phyloP scores from a whole-genome alignment of 257 asterid species.

The Thymus quinquecostatus region DNA sequence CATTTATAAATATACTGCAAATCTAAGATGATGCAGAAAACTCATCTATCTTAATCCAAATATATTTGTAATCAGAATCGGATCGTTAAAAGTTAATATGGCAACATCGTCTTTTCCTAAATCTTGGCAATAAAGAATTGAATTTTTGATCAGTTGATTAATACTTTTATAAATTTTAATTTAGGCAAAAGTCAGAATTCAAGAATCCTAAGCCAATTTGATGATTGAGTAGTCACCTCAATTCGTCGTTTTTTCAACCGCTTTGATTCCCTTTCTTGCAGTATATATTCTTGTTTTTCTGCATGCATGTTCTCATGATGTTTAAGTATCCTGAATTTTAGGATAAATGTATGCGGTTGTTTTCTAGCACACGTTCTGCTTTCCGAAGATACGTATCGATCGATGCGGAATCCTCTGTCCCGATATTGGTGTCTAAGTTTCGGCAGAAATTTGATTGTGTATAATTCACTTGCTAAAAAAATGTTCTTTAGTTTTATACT shows the following conservation, averaged over 20 bases:
- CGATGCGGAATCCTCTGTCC: too few relatives aligned
- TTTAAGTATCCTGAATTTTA: background rate
- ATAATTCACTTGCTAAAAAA: too few relatives aligned
- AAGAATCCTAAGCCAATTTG: constrained; percentile 35
- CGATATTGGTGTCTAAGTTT: too few relatives aligned
- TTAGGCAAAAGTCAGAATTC: constrained; percentile 38
- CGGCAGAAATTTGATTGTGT: too few relatives aligned
- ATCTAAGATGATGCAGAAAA: background rate
- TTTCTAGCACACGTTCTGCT: too few relatives aligned
- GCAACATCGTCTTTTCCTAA: constrained; percentile 35
- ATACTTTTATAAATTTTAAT: too few relatives aligned
- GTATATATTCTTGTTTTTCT: constrained; percentile 11
- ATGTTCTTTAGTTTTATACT: too few relatives aligned
- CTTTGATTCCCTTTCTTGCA: background rate
- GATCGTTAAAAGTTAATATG: constrained; percentile 28
- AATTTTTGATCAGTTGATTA: background rate
- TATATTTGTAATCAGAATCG: constrained; percentile 30
- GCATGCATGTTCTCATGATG: background rate
- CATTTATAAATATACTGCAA: background rate
- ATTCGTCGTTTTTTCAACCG: constrained; percentile 14
- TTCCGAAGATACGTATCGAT: too few relatives aligned
- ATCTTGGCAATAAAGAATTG: constrained; percentile 32
- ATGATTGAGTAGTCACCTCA: constrained; percentile 33
- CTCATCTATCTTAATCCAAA: background rate
- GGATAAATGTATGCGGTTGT: too few relatives aligned